Conservation (phyloP, 768 basidiomycete genomes). For the Tylopilus intermedius region DNA sequence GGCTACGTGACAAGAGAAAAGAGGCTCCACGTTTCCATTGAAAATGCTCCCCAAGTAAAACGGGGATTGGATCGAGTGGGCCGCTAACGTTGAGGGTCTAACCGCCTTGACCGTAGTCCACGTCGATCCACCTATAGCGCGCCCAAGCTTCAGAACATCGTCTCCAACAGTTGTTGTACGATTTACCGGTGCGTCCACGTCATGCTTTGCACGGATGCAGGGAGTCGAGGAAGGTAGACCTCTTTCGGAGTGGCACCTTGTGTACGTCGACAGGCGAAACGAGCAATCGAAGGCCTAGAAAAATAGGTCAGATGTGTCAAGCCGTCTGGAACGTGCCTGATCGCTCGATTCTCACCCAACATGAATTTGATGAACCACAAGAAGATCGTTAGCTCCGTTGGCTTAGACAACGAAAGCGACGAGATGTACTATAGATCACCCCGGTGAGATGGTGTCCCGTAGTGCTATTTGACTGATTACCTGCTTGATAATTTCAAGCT, state of each 20-base stretch:
- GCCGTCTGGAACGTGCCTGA: not conserved
- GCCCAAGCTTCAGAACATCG: not conserved
- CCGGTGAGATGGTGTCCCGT: not conserved
- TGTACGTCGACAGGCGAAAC: not conserved
- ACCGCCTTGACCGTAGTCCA: not conserved
- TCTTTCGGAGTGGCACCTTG: conserved; percentile 20
- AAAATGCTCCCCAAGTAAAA: conserved; percentile 32
- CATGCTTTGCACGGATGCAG: conserved; percentile 9
- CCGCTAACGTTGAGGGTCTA: not conserved
- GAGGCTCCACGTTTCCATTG: conserved; percentile 16
- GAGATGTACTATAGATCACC: conserved; percentile 29
- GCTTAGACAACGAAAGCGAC: conserved; percentile 9
- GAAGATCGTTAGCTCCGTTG: conserved; percentile 17
- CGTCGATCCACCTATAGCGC: not conserved
- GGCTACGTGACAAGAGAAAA: not conserved
- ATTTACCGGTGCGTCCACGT: not conserved
- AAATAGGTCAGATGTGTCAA: not conserved
- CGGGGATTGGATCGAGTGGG: conserved; percentile 29
- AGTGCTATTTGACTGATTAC: not conserved
- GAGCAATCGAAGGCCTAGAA: not conserved
- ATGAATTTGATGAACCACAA: conserved; percentile 30
- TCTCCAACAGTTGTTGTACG: not conserved
- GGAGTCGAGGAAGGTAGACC: not conserved
- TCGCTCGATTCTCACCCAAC: conserved; percentile 22
- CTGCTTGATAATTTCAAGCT: not conserved